Percentiles rank a stretch among this genome's conserved stretches.
Evolutionary conservation across 495 filamentous ascomycete species (phyloP).

Genomic region (Tuber melanosporum): DNA sequence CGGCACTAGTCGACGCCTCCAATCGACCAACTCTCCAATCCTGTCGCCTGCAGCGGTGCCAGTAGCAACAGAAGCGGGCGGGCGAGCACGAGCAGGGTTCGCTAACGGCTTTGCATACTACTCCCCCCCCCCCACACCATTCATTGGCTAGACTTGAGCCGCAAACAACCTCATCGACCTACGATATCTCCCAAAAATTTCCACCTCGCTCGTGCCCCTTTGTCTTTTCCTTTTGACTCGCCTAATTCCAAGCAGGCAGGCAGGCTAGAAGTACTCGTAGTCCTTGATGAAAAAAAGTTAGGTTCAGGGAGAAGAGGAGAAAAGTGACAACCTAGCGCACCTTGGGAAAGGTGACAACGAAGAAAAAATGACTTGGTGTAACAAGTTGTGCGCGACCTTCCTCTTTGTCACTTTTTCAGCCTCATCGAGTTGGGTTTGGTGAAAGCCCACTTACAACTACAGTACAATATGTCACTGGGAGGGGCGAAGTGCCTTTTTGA

Average conservation of each 20-base stretch:
- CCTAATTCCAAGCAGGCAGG: background rate
- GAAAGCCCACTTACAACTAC: background rate
- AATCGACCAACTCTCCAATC: background rate
- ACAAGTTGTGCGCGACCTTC: background rate
- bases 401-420: background rate
- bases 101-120: background rate
- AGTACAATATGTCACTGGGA: background rate
- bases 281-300: background rate
- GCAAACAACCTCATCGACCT: background rate
- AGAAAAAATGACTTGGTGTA: background rate
- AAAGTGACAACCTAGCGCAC: background rate
- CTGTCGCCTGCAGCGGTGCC: background rate
- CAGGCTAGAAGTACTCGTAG: background rate
- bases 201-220: background rate
- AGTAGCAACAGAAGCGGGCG: background rate
- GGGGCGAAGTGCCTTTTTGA: background rate
- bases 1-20: background rate
- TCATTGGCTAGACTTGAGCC: background rate
- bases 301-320: background rate
- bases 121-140: background rate
- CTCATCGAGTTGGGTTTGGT: background rate
- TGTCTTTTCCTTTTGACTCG: background rate
- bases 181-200: background rate
- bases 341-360: background rate
- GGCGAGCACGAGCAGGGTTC: background rate